These are phyloP conservation scores for Chlorella vulgaris DNA, from an alignment of 139 green algal species.

Conservation along the genomic window DNA sequence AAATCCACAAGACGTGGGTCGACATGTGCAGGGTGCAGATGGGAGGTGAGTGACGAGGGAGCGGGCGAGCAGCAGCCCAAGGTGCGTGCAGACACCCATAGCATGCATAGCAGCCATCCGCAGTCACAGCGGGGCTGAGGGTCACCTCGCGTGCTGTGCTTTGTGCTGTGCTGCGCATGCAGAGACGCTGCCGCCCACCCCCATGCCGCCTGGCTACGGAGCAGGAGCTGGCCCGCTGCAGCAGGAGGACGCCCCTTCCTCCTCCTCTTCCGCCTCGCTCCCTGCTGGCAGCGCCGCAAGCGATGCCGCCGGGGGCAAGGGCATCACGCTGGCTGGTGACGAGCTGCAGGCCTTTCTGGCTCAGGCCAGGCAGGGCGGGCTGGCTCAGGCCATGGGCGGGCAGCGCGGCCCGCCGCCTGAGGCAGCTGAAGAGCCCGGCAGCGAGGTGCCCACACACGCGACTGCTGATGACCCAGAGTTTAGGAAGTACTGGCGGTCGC, in stretches of 20 bases:
- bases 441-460: neutral
- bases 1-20: slow-evolving; percentile 71
- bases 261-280: neutral
- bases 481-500: slow-evolving; percentile 39
- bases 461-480: slow-evolving; percentile 44
- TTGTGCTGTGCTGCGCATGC: neutral
- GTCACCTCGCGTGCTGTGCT: no score
- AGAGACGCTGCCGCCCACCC: slow-evolving; percentile 14
- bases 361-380: neutral
- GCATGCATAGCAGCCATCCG: no score
- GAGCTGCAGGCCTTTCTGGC: slow-evolving; percentile 17
- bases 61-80: neutral
- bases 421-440: slow-evolving; percentile 15
- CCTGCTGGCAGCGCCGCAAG: slow-evolving; percentile 1
- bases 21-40: slow-evolving; percentile 38
- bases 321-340: slow-evolving; percentile 4
- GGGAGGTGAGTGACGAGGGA: slow-evolving; percentile 32
- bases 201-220: neutral
- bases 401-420: neutral
- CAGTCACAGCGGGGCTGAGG: no score
- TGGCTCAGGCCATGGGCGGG: neutral
- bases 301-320: slow-evolving; percentile 19
- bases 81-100: neutral
- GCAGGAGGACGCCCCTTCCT: neutral
- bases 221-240: neutral